phyloP scores from a whole-genome alignment of 352 stramenopile genomes.

The Pelagophyceae sp. region DNA sequence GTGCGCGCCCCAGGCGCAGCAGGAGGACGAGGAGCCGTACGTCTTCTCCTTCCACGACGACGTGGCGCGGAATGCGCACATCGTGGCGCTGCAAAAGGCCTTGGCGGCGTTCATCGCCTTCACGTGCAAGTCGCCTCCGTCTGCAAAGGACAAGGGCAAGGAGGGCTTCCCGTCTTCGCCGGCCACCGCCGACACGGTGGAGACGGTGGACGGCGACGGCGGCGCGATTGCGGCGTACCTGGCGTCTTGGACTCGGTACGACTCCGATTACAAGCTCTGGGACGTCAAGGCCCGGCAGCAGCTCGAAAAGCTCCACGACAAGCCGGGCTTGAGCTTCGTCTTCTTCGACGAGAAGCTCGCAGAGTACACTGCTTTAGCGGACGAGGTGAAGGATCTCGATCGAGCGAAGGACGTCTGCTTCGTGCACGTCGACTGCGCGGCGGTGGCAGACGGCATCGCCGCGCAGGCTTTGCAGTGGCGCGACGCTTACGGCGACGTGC shows the following conservation, averaged over 20 bases:
- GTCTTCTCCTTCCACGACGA: slow-evolving; percentile 88
- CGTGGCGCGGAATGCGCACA: slow-evolving; percentile 83
- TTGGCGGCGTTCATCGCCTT: slow-evolving; percentile 86
- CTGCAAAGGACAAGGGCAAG: neutral
- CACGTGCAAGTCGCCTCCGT: slow-evolving; percentile 73
- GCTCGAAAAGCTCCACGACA: slow-evolving; percentile 79
- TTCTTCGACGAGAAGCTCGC: slow-evolving; percentile 87
- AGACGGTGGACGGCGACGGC: too few species aligned
- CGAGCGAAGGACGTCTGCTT: slow-evolving; percentile 74
- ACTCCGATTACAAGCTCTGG: slow-evolving; percentile 86
- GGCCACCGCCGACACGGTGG: neutral
- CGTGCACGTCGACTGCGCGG: slow-evolving; percentile 79
- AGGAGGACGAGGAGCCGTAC: slow-evolving; percentile 83
- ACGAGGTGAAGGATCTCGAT: slow-evolving; percentile 55
- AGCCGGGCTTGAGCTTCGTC: slow-evolving; percentile 69
- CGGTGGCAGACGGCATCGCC: slow-evolving; percentile 71
- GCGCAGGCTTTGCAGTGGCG: slow-evolving; percentile 85
- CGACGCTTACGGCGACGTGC: slow-evolving; percentile 78
- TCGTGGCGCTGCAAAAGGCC: slow-evolving; percentile 85
- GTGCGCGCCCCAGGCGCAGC: slow-evolving; percentile 63
- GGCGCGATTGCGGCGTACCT: slow-evolving; percentile 71
- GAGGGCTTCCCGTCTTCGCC: neutral
- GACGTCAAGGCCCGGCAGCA: slow-evolving; percentile 75
- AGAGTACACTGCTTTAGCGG: slow-evolving; percentile 70
- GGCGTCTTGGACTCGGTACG: slow-evolving; percentile 81